phyloP scores from a whole-genome alignment of 371 early-diverging fungal species.

The Rhizopus microsporus region DNA sequence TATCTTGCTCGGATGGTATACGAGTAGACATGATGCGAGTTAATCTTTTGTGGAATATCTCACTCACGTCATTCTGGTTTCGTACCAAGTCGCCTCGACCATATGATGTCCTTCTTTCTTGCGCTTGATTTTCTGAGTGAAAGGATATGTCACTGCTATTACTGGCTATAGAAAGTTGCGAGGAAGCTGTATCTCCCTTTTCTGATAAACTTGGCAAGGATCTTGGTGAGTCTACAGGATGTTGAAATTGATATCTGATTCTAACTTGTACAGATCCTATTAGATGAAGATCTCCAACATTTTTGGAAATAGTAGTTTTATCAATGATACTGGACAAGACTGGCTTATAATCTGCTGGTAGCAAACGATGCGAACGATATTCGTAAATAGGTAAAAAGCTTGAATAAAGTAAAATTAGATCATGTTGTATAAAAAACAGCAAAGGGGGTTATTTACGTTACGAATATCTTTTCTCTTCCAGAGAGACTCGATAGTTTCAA shows the following conservation, averaged over 20 bases:
- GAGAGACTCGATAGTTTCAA: slow-evolving; percentile 18
- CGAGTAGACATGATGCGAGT: slow-evolving; percentile 31
- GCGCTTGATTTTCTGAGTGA: neutral
- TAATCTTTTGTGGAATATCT: slow-evolving; percentile 26
- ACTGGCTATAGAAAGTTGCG: neutral
- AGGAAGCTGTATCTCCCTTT: neutral
- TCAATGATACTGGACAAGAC: slow-evolving; percentile 9
- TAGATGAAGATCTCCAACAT: slow-evolving; percentile 14
- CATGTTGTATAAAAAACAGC: neutral
- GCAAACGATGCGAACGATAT: slow-evolving; percentile 18
- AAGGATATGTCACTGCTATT: neutral
- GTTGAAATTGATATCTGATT: slow-evolving; percentile 37
- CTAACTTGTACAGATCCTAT: slow-evolving; percentile 44
- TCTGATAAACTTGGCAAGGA: neutral
- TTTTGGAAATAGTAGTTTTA: slow-evolving; percentile 9
- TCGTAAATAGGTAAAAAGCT: slow-evolving; percentile 37
- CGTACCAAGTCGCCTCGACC: slow-evolving; percentile 37
- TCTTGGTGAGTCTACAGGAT: slow-evolving; percentile 9
- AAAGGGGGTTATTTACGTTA: slow-evolving; percentile 16
- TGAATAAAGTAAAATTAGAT: too few species aligned
- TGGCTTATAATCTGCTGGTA: slow-evolving; percentile 18
- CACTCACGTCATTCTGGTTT: slow-evolving; percentile 26
- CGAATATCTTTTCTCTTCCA: slow-evolving; percentile 21
- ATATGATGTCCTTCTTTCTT: slow-evolving; percentile 18
- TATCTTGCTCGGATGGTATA: slow-evolving; percentile 16